Evolutionary conservation across 2,329 filamentous ascomycete species (phyloP), one percentile per base, ranked within the genome.

Genomic region (Diaporthe sp.): DNA sequence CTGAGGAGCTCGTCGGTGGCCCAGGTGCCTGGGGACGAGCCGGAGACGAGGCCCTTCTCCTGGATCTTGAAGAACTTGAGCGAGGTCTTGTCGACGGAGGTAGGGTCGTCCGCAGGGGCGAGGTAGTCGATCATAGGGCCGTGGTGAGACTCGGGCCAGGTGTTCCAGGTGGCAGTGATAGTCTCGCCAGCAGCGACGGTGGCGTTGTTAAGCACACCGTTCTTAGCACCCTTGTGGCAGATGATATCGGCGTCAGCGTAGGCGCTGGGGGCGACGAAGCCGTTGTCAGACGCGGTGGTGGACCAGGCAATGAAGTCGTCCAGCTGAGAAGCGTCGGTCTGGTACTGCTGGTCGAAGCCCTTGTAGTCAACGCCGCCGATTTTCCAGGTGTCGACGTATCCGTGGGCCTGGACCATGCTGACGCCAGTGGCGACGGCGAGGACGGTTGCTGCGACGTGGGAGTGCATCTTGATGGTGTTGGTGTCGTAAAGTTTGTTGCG

Each of bases 31-130:
- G 75, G 75, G 86, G 82, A 81, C 65, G 80, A 84, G 61, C 83
- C 84, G 76, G 84, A 80, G 76, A 88, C 83, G 77, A 91, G 87
- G 72, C 91, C 92, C 37, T 81, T 85, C 74, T 87, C 87, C 51
- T 88, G 87, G 75, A 93, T 92, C 87, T 94, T 94, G 87, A 92
- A 90, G 83, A 89, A 93, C 78, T 89, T 82, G 37, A 93, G 86
- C 5, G 84, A 80, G 3, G 82, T 83, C 82, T 90, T 89, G 82
- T 90, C 87, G 73, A 88, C 89, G 0, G 82, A 81, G 46, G 88
- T 84, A 81, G 91, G 87, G 31, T 88, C 90, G 37, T 86, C 84
- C 83, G 90, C 92, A 79, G 87, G 87, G 72, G 92, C 92, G 22
- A 93, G 84, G 85, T 93, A 93, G 82, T 89, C 89, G 77, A 93